A percentile compares a stretch with the other conserved stretches of the same genome.
Evolutionary conservation across 1,284 basidiomycete genomes (phyloP).

Genomic region (Bondarzewia mesenterica): DNA sequence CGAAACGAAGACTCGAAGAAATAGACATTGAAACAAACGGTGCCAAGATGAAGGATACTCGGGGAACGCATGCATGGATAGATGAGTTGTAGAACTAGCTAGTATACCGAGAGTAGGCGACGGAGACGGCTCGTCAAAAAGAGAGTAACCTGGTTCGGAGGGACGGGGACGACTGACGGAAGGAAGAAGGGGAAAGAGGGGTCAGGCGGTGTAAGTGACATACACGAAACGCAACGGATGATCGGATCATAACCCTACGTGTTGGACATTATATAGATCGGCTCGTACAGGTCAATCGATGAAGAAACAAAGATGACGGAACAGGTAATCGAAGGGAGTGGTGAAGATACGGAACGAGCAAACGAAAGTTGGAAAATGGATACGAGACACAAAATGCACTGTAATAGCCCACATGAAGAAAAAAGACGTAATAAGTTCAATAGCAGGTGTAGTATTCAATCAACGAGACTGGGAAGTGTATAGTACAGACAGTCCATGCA

Average conservation of each 20-base stretch:
- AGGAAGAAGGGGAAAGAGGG: background rate
- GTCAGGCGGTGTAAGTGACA: background rate
- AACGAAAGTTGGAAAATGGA: background rate
- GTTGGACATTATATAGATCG: background rate
- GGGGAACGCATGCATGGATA: no score
- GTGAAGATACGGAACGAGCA: background rate
- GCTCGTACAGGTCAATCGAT: background rate
- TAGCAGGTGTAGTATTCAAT: background rate
- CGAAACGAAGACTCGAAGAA: background rate
- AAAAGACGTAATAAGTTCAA: background rate
- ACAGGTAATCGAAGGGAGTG: background rate
- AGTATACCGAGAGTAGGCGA: background rate
- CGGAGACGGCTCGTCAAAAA: no score
- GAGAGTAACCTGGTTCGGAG: no score
- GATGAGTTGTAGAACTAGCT: background rate
- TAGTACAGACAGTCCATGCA: background rate
- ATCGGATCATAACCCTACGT: background rate
- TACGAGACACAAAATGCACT: no score
- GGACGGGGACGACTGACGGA: background rate
- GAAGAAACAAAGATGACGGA: background rate
- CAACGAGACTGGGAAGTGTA: background rate
- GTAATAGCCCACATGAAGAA: no score
- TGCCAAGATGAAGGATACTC: constrained; percentile 14
- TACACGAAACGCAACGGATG: background rate
- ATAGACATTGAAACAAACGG: background rate